Conservation (phyloP, 805 yeast genomes). For the Metahyphopichia silvanorum region DNA sequence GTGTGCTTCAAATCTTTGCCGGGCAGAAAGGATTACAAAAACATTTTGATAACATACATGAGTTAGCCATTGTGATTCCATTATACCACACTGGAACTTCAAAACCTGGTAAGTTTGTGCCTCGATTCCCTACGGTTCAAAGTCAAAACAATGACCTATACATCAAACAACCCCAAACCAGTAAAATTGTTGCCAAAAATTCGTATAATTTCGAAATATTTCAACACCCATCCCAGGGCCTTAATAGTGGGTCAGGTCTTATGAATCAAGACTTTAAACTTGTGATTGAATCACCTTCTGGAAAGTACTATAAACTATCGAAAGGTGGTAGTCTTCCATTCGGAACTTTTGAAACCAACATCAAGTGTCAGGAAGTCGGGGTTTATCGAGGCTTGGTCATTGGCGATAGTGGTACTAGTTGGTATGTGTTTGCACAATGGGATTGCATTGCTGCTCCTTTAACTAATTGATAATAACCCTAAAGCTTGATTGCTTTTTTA, state of each 20-base stretch:
- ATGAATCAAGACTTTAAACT: constrained; percentile 49
- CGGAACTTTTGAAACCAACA: constrained; percentile 58
- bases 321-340: constrained; percentile 45
- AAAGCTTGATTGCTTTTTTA: too few species aligned
- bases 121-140: constrained; percentile 67
- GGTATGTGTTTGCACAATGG: constrained; percentile 96
- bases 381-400: constrained; percentile 80
- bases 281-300: constrained; percentile 82
- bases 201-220: constrained; percentile 63
- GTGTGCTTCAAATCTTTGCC: constrained; percentile 72
- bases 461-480: constrained; percentile 4
- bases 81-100: constrained; percentile 66
- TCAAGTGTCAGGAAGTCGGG: constrained; percentile 70
- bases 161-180: constrained; percentile 80
- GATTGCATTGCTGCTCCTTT: constrained; percentile 41
- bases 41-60: constrained; percentile 57
- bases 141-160: constrained; percentile 73
- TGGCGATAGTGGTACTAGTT: constrained; percentile 71
- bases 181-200: constrained; percentile 51
- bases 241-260: constrained; percentile 33
- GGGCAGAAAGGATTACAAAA: constrained; percentile 61
- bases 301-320: constrained; percentile 61
- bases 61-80: constrained; percentile 71
- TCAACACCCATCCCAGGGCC: constrained; percentile 57
- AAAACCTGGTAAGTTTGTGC: constrained; percentile 65